Evolutionary conservation across 2,329 filamentous ascomycete genomes (phyloP).

Genomic region (Neophaeococcomyces mojaviensis): DNA sequence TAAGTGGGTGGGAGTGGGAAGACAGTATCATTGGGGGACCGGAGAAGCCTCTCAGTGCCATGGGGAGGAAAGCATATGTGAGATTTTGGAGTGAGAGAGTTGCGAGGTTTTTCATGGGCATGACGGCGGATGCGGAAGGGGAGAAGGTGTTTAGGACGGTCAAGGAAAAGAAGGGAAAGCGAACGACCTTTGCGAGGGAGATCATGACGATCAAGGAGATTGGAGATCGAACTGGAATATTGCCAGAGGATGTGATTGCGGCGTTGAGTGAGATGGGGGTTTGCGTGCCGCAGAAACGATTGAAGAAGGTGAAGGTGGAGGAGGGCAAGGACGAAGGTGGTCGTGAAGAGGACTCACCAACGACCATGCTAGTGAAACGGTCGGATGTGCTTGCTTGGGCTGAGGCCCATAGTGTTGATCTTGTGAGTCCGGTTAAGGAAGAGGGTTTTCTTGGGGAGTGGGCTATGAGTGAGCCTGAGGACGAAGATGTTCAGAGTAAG

Average conservation of each 20-base stretch:
- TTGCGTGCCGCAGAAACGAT: conserved; percentile 42
- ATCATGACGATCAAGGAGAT: conserved; percentile 62
- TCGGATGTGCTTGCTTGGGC: conserved; percentile 61
- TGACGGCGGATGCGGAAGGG: conserved; percentile 26
- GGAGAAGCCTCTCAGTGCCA: conserved; percentile 83
- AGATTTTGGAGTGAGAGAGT: conserved; percentile 83
- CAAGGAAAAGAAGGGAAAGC: no score
- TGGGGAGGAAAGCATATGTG: conserved; percentile 74
- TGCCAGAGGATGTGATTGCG: conserved; percentile 71
- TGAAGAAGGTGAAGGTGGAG: conserved; percentile 41
- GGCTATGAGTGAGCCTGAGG: conserved; percentile 32
- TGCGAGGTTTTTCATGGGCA: conserved; percentile 50
- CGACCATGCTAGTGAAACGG: conserved; percentile 45
- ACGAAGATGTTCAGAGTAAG: not conserved
- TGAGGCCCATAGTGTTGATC: conserved; percentile 51
- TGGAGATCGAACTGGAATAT: conserved; percentile 72
- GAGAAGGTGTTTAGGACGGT: conserved; percentile 24
- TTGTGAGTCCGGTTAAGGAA: conserved; percentile 62
- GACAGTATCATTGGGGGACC: conserved; percentile 73
- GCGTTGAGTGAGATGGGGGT: conserved; percentile 75
- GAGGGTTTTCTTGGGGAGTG: conserved; percentile 67
- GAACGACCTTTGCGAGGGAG: conserved; percentile 28
- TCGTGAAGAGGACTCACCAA: conserved; percentile 23
- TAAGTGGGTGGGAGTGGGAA: conserved; percentile 65
- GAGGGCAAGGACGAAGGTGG: conserved; percentile 25